A percentile compares a stretch with the other conserved stretches of the same genome.
Evolutionary conservation across 2,329 filamentous ascomycete species (phyloP).

Genomic region (Trematosphaeria pertusa): DNA sequence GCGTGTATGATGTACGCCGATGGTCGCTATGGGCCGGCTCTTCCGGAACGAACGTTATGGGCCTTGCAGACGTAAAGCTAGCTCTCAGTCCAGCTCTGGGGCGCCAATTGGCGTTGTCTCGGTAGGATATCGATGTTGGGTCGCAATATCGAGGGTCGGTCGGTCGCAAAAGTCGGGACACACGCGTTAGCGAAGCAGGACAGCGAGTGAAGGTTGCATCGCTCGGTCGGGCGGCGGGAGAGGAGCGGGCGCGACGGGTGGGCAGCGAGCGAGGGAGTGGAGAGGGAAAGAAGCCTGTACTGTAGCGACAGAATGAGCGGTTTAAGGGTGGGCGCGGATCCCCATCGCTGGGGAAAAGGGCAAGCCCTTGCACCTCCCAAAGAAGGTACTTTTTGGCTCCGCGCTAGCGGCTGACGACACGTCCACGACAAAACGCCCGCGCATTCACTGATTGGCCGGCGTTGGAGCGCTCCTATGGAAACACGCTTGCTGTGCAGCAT

Average conservation of each 20-base stretch:
- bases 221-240: conserved; percentile 1
- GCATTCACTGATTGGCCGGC: background rate
- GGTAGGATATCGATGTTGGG: background rate
- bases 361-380: background rate
- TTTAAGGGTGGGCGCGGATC: background rate
- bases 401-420: background rate
- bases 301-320: background rate
- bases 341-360: background rate
- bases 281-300: conserved; percentile 5
- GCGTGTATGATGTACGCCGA: background rate
- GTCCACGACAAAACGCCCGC: background rate
- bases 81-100: background rate
- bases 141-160: conserved; percentile 1
- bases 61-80: background rate
- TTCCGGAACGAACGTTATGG: background rate
- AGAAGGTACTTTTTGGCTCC: background rate
- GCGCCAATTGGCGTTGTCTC: background rate
- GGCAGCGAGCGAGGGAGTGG: conserved; percentile 3
- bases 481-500: background rate
- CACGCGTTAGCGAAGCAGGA: conserved; percentile 11
- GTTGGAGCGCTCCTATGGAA: background rate
- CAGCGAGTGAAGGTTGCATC: conserved; percentile 12
- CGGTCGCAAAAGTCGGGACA: background rate
- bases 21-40: background rate
- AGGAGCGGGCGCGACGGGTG: background rate